Evolutionary conservation across 208 protist genomes (phyloP), one percentile per base, ranked within the genome.

Genomic region (Polymyxa betae): DNA sequence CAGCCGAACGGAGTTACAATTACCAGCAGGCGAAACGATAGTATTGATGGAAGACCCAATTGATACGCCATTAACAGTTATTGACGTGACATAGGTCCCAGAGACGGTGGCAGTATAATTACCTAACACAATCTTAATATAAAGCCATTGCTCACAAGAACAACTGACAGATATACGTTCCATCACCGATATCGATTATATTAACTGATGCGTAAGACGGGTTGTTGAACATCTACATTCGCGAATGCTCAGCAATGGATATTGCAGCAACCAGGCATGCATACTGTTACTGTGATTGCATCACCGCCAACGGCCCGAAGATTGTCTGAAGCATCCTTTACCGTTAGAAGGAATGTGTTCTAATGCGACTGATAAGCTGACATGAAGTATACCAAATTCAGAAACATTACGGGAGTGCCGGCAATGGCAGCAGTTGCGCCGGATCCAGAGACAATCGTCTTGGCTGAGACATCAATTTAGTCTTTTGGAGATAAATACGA

Each of bases 31-130:
- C 5, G 72, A 35, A n/a, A 82, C 72, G n/a, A 82, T 43, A 12
- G n/a, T 82, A n/a, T 35, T 82, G 72, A 82, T 38, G 5, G 72
- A 35, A 20, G 72, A 5, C n/a, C 72, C 72, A n/a, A 82, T 82
- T 35, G 40, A 35, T 20, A 43, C 72, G n/a, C 35, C 72, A 43
- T 82, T 43, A n/a, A 82, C 72, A 12, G 72, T 43, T 5, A 82
- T 82, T 45, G 35, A 5, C n/a, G 72, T 82, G 5, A n/a, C 5
- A 43, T 82, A 82, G 5, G 72, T 82, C n/a, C 35, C 72, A 35
- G n/a, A 45, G 72, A 82, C 72, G 5, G 72, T 82, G 35, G 72
- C 72, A 5, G 72, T 82, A 43, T 82, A 82, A 35, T 82, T 82
- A n/a, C 49, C 49, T 60, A 60, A 5, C n/a, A n/a, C n/a, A n/a